Conservation (phyloP, 2,329 filamentous ascomycete genomes). For the Amesomyces nigricolor region DNA sequence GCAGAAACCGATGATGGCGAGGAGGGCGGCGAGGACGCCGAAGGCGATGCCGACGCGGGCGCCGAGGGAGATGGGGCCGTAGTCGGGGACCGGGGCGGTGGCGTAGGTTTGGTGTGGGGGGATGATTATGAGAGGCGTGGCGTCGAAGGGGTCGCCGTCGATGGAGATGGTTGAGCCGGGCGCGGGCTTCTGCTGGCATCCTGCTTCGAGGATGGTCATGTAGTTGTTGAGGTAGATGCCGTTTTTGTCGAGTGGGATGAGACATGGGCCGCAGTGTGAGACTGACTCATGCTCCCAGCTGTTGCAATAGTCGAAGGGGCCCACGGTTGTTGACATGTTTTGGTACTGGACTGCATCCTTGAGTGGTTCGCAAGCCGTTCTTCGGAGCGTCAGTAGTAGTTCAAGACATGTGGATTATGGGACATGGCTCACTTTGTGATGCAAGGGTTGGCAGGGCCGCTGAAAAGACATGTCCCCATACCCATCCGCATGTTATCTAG, state of each 20-base stretch:
- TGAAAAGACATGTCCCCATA: constrained; percentile 48
- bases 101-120: constrained; percentile 39
- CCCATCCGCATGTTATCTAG: constrained; percentile 55
- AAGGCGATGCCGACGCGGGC: constrained; percentile 55
- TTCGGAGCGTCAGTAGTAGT: constrained; percentile 31
- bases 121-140: constrained; percentile 43
- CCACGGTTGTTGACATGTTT: constrained; percentile 42
- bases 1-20: constrained; percentile 45
- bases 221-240: constrained; percentile 48
- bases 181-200: constrained; percentile 48
- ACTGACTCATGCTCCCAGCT: constrained; percentile 39
- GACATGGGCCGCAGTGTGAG: constrained; percentile 44
- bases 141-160: constrained; percentile 49
- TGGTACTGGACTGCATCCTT: constrained; percentile 42
- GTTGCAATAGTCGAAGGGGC: constrained; percentile 50
- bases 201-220: constrained; percentile 48
- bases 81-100: constrained; percentile 36
- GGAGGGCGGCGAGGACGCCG: constrained; percentile 43
- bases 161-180: constrained; percentile 45
- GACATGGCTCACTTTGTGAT: constrained; percentile 42
- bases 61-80: constrained; percentile 46
- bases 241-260: constrained; percentile 32
- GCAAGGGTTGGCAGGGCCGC: constrained; percentile 42
- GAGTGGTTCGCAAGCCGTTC: constrained; percentile 49
- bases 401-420: neutral